These are phyloP conservation scores for Chalciporus sphaerocephalus DNA, from an alignment of 768 basidiomycete genomes.

Conservation along the genomic window DNA sequence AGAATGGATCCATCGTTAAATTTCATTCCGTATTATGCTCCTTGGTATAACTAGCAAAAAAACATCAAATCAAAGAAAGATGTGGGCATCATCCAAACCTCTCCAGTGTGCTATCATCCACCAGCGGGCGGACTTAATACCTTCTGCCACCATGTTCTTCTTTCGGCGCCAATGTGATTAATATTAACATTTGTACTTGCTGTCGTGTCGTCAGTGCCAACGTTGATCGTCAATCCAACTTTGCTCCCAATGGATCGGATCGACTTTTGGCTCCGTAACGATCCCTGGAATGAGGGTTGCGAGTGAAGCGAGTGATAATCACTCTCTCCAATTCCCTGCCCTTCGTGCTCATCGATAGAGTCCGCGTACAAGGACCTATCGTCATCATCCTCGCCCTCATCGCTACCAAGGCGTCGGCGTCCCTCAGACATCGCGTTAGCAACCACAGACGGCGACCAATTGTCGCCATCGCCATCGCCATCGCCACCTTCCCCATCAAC, in stretches of 20 bases:
- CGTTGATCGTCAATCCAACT: constrained; percentile 1
- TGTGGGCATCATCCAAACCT: not conserved
- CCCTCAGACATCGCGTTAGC: not conserved
- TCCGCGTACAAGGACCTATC: constrained; percentile 22
- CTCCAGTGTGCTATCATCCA: constrained; percentile 2
- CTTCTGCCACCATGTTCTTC: constrained; percentile 31
- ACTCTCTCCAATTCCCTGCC: constrained; percentile 11
- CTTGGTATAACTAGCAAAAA: not conserved
- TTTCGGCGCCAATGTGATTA: constrained; percentile 12
- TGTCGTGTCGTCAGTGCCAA: not conserved
- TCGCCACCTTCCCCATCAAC: constrained; percentile 21
- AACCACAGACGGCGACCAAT: not conserved
- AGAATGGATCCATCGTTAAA: constrained; percentile 3
- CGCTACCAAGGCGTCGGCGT: not conserved
- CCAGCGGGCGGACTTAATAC: constrained; percentile 20
- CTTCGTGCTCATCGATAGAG: constrained; percentile 12
- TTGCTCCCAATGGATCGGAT: constrained; percentile 16
- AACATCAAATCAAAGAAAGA: not conserved
- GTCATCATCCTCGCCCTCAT: constrained; percentile 11
- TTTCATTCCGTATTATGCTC: not conserved
- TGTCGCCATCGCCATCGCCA: constrained; percentile 11
- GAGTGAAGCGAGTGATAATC: constrained; percentile 31
- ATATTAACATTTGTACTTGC: constrained; percentile 2
- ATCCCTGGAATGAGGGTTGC: constrained; percentile 20
- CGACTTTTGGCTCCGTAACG: constrained; percentile 21